A percentile compares a stretch with the other conserved stretches of the same genome.
Conservation (phyloP, 768 basidiomycete genomes). For the Thelephora ganbajun region DNA sequence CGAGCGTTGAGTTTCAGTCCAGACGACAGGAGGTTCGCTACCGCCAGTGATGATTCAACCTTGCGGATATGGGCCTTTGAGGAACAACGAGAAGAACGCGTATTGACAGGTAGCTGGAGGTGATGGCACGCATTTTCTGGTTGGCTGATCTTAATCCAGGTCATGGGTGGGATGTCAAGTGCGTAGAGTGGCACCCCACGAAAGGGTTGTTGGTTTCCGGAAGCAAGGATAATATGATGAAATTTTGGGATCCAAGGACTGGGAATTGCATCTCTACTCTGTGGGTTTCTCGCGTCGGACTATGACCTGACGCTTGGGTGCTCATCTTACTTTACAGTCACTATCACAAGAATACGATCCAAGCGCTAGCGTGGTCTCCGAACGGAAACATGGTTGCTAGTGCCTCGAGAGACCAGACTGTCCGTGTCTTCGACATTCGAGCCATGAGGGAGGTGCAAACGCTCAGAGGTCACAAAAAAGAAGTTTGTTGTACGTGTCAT, state of each 20-base stretch:
- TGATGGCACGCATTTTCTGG: not conserved
- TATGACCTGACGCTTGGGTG: not conserved
- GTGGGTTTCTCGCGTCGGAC: slow-evolving; percentile 28
- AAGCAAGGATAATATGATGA: slow-evolving; percentile 95
- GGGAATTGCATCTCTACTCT: slow-evolving; percentile 83
- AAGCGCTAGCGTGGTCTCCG: slow-evolving; percentile 86
- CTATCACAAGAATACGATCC: slow-evolving; percentile 94
- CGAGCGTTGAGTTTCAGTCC: slow-evolving; percentile 87
- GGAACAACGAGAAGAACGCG: slow-evolving; percentile 78
- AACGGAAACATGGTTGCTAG: slow-evolving; percentile 91
- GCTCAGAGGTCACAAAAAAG: slow-evolving; percentile 94
- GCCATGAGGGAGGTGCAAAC: slow-evolving; percentile 93
- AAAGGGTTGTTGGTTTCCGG: slow-evolving; percentile 93
- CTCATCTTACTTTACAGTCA: slow-evolving; percentile 37
- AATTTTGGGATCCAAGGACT: slow-evolving; percentile 98
- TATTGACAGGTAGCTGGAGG: slow-evolving; percentile 50
- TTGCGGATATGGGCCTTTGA: slow-evolving; percentile 94
- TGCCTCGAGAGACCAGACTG: slow-evolving; percentile 87
- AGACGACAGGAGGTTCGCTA: slow-evolving; percentile 84
- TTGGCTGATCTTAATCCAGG: slow-evolving; percentile 29
- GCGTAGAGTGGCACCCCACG: slow-evolving; percentile 96
- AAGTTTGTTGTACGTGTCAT: slow-evolving; percentile 76
- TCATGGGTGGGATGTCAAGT: slow-evolving; percentile 99
- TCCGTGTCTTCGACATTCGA: slow-evolving; percentile 94
- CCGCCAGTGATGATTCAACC: slow-evolving; percentile 90